A percentile compares a stretch with the other conserved stretches of the same genome.
phyloP scores from a whole-genome alignment of 495 filamentous ascomycete species.

The Penicillium roqueforti region DNA sequence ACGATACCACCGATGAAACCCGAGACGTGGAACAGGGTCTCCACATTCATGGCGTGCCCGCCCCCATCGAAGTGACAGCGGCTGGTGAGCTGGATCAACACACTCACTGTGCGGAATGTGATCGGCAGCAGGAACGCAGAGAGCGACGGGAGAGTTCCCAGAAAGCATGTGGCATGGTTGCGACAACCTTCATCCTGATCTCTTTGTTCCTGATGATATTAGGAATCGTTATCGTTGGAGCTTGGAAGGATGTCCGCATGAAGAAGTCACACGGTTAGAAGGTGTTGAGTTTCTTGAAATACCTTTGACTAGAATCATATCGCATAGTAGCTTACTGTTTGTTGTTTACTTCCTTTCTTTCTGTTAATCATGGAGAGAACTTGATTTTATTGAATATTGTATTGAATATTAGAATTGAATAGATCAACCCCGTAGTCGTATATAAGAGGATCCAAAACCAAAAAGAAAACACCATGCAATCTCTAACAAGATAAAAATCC shows the following conservation, averaged over 20 bases:
- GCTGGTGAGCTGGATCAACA: not conserved
- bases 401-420: not conserved
- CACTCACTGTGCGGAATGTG: slow-evolving; percentile 15
- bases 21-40: slow-evolving; percentile 3
- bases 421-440: not conserved
- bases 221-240: slow-evolving; percentile 8
- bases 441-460: not conserved
- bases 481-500: not conserved
- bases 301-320: not conserved
- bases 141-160: slow-evolving; percentile 1
- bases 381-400: not conserved
- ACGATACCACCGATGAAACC: not conserved
- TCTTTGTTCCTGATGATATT: slow-evolving; percentile 15
- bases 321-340: not conserved
- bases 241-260: not conserved
- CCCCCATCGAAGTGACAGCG: not conserved
- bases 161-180: slow-evolving; percentile 7
- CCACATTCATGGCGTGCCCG: not conserved
- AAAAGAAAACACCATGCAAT: slow-evolving; percentile 6
- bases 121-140: slow-evolving; percentile 11
- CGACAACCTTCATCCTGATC: slow-evolving; percentile 11
- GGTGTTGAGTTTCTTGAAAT: not conserved
- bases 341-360: not conserved
- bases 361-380: not conserved
- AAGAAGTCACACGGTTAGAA: not conserved